Conservation (phyloP, 2,329 filamentous ascomycete species). For the Sporothrix dimorphospora region DNA sequence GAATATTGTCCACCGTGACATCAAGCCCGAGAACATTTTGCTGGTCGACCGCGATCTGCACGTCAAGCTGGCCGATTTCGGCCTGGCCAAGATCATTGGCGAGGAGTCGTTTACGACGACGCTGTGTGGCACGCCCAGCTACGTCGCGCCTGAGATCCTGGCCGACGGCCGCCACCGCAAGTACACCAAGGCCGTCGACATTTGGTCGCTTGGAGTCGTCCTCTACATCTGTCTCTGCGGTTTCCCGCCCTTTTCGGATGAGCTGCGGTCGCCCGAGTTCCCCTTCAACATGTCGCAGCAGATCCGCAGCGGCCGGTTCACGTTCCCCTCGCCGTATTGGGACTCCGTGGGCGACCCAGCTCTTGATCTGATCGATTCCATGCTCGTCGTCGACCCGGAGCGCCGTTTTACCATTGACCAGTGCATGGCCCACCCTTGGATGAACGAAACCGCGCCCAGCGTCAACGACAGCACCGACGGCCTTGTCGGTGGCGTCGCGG, state of each 20-base stretch:
- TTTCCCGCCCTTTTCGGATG: conserved; percentile 95
- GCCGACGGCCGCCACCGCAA: conserved; percentile 78
- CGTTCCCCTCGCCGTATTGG: conserved; percentile 97
- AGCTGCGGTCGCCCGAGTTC: conserved; percentile 78
- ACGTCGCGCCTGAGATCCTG: conserved; percentile 94
- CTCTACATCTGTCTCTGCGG: conserved; percentile 97
- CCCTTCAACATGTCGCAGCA: conserved; percentile 87
- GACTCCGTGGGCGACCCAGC: conserved; percentile 84
- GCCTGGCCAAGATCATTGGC: conserved; percentile 96
- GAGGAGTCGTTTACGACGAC: conserved; percentile 98
- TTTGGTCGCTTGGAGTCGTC: conserved; percentile 97
- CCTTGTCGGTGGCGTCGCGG: conserved; percentile 80
- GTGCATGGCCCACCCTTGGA: conserved; percentile 90
- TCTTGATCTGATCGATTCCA: conserved; percentile 88
- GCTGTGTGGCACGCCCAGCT: conserved; percentile 93
- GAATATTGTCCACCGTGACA: conserved; percentile 95
- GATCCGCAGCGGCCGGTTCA: conserved; percentile 85
- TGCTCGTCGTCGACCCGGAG: conserved; percentile 87
- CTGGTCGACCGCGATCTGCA: conserved; percentile 81
- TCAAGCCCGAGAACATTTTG: conserved; percentile 96
- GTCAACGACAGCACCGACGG: conserved; percentile 89
- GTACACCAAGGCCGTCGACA: conserved; percentile 92
- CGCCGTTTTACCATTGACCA: conserved; percentile 86
- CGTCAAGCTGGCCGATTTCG: conserved; percentile 95
- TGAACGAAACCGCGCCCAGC: conserved; percentile 63